Base-by-base conservation (phyloP, 2,329 filamentous ascomycete genomes). In the Rutstroemia sp. region DNA sequence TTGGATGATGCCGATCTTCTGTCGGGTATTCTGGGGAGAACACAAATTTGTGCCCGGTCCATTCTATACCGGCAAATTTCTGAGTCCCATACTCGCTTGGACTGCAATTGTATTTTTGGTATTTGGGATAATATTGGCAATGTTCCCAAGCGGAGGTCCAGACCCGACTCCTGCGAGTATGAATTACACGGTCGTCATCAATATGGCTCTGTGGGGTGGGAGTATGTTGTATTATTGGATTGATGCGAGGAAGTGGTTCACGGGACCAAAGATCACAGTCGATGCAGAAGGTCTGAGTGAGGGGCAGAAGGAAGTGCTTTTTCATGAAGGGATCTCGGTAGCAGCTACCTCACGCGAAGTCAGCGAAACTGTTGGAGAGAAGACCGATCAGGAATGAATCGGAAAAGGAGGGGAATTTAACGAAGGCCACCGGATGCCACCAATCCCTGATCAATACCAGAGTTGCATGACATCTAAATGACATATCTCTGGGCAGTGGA, bases 171-270 rank as follows among this genome's bases (percentile, higher is more conserved):
- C 68, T 0, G 59, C 75, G 42, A 69, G 69, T 16, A 84, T 85
- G 82, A 86, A 85, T 62, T 85, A 84, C 64, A 83, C 81, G 0
- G 75, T 83, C 2, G 81, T 83, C 1, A 80, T 86, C 58, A 83
- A 83, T 60, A 73, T 73, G 36, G 75, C 76, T 4, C 76, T 85
- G 1, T 85, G 82, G 82, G 70, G 77, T 14, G 79, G 80, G 1
- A 74, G 76, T 0, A 66, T 82, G 61, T 50, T 72, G 1, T 84
- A 84, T 67, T 84, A 83, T 64, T 73, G 73, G 60, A 60, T 80
- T 25, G 75, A 79, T 69, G 81, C 80, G 6, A 71, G 75, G 54
- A 83, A 82, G 65, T 83, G 79, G 75, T 83, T 82, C 63, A 80
- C 72, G 1, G 81, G 81, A 0, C 81, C 81, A 3, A 81, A 79